Evolutionary conservation across 2,329 filamentous ascomycete species (phyloP).

Genomic region (Phoma sp.): DNA sequence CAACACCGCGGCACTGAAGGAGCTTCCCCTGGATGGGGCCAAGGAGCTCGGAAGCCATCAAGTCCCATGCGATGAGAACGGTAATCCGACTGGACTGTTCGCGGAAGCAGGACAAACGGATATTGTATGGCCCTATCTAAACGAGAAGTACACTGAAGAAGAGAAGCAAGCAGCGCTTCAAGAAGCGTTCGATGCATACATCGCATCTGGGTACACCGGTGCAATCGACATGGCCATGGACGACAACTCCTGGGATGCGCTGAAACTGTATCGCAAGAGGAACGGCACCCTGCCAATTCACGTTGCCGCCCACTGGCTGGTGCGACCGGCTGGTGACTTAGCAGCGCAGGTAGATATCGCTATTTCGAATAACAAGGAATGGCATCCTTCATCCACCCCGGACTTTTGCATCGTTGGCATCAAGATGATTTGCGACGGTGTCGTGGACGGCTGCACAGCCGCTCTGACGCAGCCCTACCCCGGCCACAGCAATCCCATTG

Average conservation of each 20-base stretch:
- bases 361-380: conserved; percentile 52
- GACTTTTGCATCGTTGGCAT: conserved; percentile 62
- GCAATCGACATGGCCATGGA: conserved; percentile 59
- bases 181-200: conserved; percentile 56
- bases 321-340: conserved; percentile 53
- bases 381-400: conserved; percentile 51
- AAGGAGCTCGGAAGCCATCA: conserved; percentile 15
- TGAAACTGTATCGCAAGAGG: conserved; percentile 42
- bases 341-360: conserved; percentile 56
- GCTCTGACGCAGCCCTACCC: conserved; percentile 63
- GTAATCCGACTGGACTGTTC: conserved; percentile 17
- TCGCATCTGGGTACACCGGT: conserved; percentile 59
- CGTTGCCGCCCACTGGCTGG: conserved; percentile 61
- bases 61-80: conserved; percentile 13
- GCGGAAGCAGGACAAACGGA: conserved; percentile 19
- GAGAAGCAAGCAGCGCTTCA: conserved; percentile 56
- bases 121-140: conserved; percentile 58
- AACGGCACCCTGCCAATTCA: conserved; percentile 50
- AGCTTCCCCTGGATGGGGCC: conserved; percentile 54
- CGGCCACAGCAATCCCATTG: background rate
- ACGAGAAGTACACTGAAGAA: conserved; percentile 52
- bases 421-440: conserved; percentile 68
- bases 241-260: conserved; percentile 17
- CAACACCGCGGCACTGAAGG: conserved; percentile 57
- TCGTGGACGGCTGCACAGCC: conserved; percentile 68